phyloP scores from a whole-genome alignment of 2,329 filamentous ascomycete species.

The Cladorrhinum sp. region DNA sequence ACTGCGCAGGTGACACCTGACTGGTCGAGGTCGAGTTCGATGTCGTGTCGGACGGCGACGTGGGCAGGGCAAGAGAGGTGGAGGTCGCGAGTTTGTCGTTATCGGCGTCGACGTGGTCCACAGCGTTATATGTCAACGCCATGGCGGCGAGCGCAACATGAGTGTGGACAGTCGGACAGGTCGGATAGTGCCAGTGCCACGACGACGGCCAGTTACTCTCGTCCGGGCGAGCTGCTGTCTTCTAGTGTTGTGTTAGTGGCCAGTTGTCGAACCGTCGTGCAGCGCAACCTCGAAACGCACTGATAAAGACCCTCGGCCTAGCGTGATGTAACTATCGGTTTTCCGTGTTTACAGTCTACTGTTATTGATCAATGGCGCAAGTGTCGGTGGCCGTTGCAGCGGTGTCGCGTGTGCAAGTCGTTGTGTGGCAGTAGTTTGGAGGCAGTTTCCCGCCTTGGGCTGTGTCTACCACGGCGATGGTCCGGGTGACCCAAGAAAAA shows the following conservation, averaged over 20 bases:
- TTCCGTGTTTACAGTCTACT: background rate
- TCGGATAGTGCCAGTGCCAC: background rate
- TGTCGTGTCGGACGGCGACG: constrained; percentile 15
- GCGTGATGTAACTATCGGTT: background rate
- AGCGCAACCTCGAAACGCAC: background rate
- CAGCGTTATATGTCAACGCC: constrained; percentile 19
- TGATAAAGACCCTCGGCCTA: background rate
- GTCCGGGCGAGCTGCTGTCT: constrained; percentile 1
- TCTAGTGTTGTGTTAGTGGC: background rate
- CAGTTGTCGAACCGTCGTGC: constrained; percentile 8
- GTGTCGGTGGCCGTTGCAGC: background rate
- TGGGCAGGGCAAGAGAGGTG: constrained; percentile 7
- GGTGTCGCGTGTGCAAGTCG: too few species aligned
- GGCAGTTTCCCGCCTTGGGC: too few species aligned
- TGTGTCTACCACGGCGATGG: constrained; percentile 6
- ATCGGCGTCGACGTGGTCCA: constrained; percentile 22
- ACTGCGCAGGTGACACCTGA: constrained; percentile 18
- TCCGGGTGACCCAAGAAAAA: background rate
- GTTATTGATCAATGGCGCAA: background rate
- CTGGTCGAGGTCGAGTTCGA: constrained; percentile 17
- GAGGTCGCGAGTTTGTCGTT: constrained; percentile 14
- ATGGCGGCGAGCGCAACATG: constrained; percentile 15
- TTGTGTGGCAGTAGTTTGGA: background rate
- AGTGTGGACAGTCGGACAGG: constrained; percentile 2
- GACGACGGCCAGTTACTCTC: constrained; percentile 5